Conservation (phyloP, 495 filamentous ascomycete genomes). For the Hypoxylon cercidicola region DNA sequence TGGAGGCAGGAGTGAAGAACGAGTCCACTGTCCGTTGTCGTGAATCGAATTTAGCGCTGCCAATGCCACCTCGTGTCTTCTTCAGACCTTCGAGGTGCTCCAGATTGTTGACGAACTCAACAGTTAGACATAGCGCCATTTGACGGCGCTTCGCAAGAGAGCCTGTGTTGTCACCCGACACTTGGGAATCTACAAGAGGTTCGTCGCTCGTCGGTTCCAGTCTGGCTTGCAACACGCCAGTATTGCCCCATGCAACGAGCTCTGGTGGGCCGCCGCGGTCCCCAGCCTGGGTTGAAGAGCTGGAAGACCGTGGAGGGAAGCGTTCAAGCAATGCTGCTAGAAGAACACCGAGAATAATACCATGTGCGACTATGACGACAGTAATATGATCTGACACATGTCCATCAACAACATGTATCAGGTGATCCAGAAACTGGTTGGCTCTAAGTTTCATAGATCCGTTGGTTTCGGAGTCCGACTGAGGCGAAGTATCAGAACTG, state of each 20-base stretch:
- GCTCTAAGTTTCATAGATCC: conserved; percentile 71
- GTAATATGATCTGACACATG: conserved; percentile 37
- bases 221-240: conserved; percentile 48
- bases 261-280: conserved; percentile 34
- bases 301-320: conserved; percentile 54
- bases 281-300: conserved; percentile 43
- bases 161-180: background rate
- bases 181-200: background rate
- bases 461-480: conserved; percentile 60
- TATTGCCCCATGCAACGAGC: conserved; percentile 55
- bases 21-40: conserved; percentile 76
- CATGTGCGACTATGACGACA: conserved; percentile 80
- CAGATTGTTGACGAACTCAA: conserved; percentile 59
- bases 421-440: conserved; percentile 70
- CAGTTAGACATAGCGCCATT: conserved; percentile 7
- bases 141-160: background rate
- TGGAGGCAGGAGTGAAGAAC: conserved; percentile 69
- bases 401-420: conserved; percentile 65
- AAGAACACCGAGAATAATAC: conserved; percentile 76
- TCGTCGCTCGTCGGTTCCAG: conserved; percentile 14
- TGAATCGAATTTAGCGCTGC: conserved; percentile 76
- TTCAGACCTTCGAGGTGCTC: conserved; percentile 77
- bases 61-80: conserved; percentile 80
- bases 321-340: conserved; percentile 68
- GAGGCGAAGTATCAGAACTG: conserved; percentile 33